Evolutionary conservation across 345 rosid species (phyloP), one percentile per base, ranked within the genome.

Genomic region (Populus tremula): DNA sequence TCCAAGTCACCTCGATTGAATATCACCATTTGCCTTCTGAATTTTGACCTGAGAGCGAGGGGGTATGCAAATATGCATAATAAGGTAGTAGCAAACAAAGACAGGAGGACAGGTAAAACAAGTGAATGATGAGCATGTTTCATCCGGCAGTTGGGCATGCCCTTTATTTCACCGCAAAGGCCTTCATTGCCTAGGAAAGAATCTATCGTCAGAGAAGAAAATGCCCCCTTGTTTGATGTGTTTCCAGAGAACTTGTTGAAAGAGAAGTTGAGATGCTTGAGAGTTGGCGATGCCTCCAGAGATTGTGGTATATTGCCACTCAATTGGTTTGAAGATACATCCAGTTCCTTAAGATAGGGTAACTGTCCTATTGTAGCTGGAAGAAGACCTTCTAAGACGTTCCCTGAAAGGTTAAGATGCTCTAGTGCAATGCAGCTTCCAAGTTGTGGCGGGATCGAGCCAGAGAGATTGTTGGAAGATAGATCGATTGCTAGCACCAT

Each of bases 371-470:
- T 68, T 10, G 96, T 89, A 78, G 62, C 76, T 3, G 98, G 98
- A 39, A 95, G 74, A 36, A 75, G 79, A 45, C 99, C 97, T 31
- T 79, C 84, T 20, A 95, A 81, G 20, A 36, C 31, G 82, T 93
- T 93, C 23, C 87, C 62, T 0, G 98, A 91, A 72, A 95, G 92
- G 83, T 93, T 92, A 69, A 95, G 90, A 78, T 83, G 77, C 84
- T 95, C 98, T 2, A 95, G 84, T 16, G 99, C 98, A 87, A 92
- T 91, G 90, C 96, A 93, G 86, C 89, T 91, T 77, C 90, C 94
- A 21, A 95, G 87, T 77, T 93, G 97, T 12, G 91, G 72, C 0
- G 94, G 98, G 35, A 95, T 87, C 16, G 88, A 74, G 59, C 96
- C 86, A 0, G 96, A 93, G 72, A 93, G 87, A 73, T 87, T 78